Evolutionary conservation across 2,329 filamentous ascomycete genomes (phyloP).

Genomic region (Leptographium wingfieldii): DNA sequence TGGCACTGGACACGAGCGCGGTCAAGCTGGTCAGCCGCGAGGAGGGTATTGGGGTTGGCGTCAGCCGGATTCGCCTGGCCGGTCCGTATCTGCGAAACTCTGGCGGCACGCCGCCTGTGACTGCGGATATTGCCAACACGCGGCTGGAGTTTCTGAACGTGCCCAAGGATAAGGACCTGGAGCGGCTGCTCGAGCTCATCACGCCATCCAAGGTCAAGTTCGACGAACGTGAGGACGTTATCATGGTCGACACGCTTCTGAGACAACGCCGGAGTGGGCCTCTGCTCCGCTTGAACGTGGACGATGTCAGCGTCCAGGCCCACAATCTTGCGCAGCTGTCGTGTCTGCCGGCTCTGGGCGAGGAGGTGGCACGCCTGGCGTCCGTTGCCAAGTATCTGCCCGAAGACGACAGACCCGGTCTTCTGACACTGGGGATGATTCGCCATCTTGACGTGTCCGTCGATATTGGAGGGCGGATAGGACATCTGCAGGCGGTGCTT

Average conservation of each 20-base stretch:
- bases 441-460: constrained; percentile 48
- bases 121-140: constrained; percentile 50
- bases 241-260: constrained; percentile 83
- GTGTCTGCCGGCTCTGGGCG: constrained; percentile 56
- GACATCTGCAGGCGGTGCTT: constrained; percentile 45
- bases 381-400: constrained; percentile 90
- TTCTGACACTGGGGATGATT: constrained; percentile 62
- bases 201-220: constrained; percentile 88
- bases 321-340: constrained; percentile 52
- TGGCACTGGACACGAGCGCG: constrained; percentile 65
- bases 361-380: constrained; percentile 70
- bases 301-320: constrained; percentile 49
- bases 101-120: constrained; percentile 38
- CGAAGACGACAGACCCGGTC: constrained; percentile 84
- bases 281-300: constrained; percentile 59
- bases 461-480: constrained; percentile 56
- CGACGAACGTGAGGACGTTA: constrained; percentile 74
- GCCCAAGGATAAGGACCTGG: constrained; percentile 70
- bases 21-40: constrained; percentile 69
- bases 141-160: constrained; percentile 58
- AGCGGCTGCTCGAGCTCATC: constrained; percentile 70
- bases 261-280: constrained; percentile 78
- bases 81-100: constrained; percentile 52
- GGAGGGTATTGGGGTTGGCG: constrained; percentile 56
- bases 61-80: constrained; percentile 62